phyloP scores from a whole-genome alignment of 257 asterid genomes.

The Solanum pinnatisectum region DNA sequence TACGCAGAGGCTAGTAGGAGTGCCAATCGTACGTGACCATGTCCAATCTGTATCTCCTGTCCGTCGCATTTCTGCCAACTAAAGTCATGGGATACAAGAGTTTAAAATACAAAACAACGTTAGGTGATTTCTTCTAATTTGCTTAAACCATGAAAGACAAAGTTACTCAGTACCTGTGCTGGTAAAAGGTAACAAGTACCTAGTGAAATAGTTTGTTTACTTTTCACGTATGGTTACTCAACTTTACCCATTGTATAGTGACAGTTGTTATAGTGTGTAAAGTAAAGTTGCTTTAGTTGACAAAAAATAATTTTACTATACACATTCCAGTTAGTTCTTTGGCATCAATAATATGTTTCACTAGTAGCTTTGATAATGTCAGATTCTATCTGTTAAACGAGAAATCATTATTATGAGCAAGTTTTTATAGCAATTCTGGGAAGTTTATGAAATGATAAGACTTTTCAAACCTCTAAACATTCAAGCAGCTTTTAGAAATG shows the following conservation, averaged over 20 bases:
- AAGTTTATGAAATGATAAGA: background rate
- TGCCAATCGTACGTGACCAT: slow-evolving; percentile 74
- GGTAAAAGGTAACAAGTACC: background rate
- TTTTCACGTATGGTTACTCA: background rate
- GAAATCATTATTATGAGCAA: background rate
- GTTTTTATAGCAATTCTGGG: background rate
- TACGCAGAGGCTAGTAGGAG: slow-evolving; percentile 71
- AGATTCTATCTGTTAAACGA: background rate
- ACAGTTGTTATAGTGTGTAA: background rate
- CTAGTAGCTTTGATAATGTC: background rate
- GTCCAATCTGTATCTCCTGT: slow-evolving; percentile 41
- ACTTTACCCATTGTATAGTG: background rate
- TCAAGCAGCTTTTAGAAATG: background rate
- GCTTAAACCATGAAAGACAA: background rate
- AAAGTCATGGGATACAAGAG: slow-evolving; percentile 2
- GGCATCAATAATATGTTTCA: background rate
- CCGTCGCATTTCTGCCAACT: slow-evolving; percentile 71
- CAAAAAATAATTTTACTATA: background rate
- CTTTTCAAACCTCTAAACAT: background rate
- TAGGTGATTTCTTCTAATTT: background rate
- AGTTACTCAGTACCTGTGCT: background rate
- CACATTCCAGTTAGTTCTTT: background rate
- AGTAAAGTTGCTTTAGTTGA: background rate
- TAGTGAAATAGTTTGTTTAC: background rate
- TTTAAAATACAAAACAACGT: background rate